These are phyloP conservation scores for Didymellaceae sp. DNA, from an alignment of 2,329 filamentous ascomycete genomes.

Conservation along the genomic window DNA sequence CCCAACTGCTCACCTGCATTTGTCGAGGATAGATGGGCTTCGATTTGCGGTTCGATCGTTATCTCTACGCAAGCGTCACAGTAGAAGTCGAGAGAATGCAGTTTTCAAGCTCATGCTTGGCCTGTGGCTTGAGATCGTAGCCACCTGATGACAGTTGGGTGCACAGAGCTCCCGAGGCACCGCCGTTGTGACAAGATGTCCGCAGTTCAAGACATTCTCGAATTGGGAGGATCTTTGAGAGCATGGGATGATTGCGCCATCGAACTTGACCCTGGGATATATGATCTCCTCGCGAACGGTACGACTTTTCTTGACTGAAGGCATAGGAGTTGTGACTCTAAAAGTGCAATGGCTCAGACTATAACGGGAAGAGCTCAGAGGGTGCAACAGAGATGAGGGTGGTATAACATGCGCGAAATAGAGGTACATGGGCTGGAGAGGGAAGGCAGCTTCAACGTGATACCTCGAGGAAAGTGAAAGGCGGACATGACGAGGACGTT, in stretches of 20 bases:
- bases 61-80: slow-evolving; percentile 2
- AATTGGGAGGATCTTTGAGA: neutral
- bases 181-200: neutral
- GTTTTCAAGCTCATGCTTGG: neutral
- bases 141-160: neutral
- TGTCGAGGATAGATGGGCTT: neutral
- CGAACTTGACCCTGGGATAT: neutral
- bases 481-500: neutral
- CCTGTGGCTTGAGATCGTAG: too few species aligned
- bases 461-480: neutral
- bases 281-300: neutral
- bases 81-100: neutral
- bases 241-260: neutral
- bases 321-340: neutral
- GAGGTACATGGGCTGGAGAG: neutral
- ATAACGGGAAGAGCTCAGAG: too few species aligned
- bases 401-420: neutral
- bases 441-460: neutral
- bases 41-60: neutral
- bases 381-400: too few species aligned
- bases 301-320: neutral
- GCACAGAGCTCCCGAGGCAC: neutral
- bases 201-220: neutral
- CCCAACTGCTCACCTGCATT: slow-evolving; percentile 1
- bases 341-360: neutral